Evolutionary conservation across 2,329 filamentous ascomycete species (phyloP).

Genomic region (Sporothrix luriei): DNA sequence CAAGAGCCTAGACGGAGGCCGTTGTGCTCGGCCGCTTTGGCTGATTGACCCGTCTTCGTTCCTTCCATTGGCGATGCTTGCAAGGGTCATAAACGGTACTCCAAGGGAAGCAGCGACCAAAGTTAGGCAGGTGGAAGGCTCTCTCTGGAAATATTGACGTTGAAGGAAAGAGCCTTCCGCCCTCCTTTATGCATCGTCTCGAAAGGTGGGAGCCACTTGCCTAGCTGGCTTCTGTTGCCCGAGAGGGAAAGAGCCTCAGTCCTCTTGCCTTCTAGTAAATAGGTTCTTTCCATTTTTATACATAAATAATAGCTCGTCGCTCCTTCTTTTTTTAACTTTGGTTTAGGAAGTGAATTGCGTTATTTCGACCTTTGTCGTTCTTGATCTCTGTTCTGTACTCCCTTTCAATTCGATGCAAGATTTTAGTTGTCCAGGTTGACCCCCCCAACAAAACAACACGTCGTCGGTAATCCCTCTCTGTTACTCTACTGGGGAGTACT

Average conservation of each 20-base stretch:
- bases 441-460: neutral
- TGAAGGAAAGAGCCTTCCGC: neutral
- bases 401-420: neutral
- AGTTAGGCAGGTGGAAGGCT: slow-evolving; percentile 4
- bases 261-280: neutral
- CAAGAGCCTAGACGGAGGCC: neutral
- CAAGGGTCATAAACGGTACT: too few relatives aligned
- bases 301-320: slow-evolving; percentile 5
- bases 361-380: neutral
- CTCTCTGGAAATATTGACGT: neutral
- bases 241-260: slow-evolving; percentile 5
- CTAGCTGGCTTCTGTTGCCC: neutral
- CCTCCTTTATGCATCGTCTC: neutral
- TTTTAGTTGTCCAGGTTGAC: neutral
- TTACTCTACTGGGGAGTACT: neutral
- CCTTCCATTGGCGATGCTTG: neutral
- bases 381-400: neutral
- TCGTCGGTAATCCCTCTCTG: neutral
- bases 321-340: neutral
- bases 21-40: neutral
- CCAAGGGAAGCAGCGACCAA: too few relatives aligned
- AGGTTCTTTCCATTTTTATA: neutral
- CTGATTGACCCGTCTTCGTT: neutral
- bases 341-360: too few relatives aligned
- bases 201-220: neutral